phyloP scores from a whole-genome alignment of 805 yeast species.

The Ogataea saltuana region DNA sequence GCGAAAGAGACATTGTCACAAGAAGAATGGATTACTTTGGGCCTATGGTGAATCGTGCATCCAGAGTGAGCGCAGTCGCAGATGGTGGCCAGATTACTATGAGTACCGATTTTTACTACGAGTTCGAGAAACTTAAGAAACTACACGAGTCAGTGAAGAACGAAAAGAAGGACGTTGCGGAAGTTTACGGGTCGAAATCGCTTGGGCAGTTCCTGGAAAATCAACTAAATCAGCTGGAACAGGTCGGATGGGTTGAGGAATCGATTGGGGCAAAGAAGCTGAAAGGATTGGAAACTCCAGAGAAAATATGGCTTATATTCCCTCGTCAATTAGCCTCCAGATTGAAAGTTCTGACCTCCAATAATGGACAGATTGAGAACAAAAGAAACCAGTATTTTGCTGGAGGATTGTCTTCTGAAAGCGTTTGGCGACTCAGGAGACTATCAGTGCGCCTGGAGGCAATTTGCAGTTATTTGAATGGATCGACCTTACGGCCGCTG shows the following conservation, averaged over 20 bases:
- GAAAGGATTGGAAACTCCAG: conserved; percentile 94
- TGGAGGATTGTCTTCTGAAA: conserved; percentile 33
- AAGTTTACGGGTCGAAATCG: conserved; percentile 44
- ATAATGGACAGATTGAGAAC: conserved; percentile 36
- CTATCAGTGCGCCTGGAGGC: conserved; percentile 59
- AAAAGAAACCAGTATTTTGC: conserved; percentile 28
- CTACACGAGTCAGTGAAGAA: conserved; percentile 44
- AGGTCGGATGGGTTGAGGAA: conserved; percentile 65
- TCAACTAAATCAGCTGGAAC: conserved; percentile 64
- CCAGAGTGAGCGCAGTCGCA: conserved; percentile 91
- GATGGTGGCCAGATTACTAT: conserved; percentile 98
- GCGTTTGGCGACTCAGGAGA: conserved; percentile 45
- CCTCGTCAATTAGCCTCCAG: conserved; percentile 67
- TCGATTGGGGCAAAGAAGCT: conserved; percentile 84
- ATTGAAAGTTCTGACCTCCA: conserved; percentile 41
- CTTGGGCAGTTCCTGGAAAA: conserved; percentile 49
- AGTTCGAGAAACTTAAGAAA: conserved; percentile 57
- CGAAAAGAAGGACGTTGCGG: conserved; percentile 34
- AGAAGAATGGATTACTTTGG: conserved; percentile 98
- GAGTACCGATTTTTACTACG: conserved; percentile 77
- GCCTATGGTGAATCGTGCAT: conserved; percentile 95
- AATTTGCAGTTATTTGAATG: conserved; percentile 49
- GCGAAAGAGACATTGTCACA: conserved; percentile 92
- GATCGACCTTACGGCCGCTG: conserved; percentile 26
- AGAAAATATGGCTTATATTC: conserved; percentile 74